These are phyloP conservation scores for Globisporangium cylindrosporum DNA, from an alignment of 352 stramenopile genomes.

Conservation along the genomic window DNA sequence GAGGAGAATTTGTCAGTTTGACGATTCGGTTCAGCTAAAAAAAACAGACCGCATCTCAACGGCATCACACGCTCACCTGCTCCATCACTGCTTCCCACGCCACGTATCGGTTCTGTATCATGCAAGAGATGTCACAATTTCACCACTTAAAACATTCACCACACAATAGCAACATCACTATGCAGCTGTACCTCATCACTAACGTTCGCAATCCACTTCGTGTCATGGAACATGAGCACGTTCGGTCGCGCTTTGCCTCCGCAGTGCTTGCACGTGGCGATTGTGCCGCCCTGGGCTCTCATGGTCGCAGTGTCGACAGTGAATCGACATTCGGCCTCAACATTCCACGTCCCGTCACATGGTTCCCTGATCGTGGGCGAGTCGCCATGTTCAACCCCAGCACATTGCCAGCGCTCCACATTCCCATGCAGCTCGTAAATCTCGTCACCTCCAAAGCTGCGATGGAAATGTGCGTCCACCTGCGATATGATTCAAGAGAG, in stretches of 20 bases:
- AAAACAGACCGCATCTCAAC: background rate
- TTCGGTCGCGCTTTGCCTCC: constrained; percentile 69
- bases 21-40: background rate
- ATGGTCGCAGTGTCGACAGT: constrained; percentile 64
- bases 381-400: constrained; percentile 32
- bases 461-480: constrained; percentile 87
- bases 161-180: background rate
- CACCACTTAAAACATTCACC: background rate
- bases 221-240: constrained; percentile 92
- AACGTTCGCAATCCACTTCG: constrained; percentile 75
- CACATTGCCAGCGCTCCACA: constrained; percentile 77
- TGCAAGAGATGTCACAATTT: background rate
- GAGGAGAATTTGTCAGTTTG: background rate
- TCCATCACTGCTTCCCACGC: constrained; percentile 80
- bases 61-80: constrained; percentile 27
- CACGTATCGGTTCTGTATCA: constrained; percentile 55
- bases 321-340: constrained; percentile 57
- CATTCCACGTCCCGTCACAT: constrained; percentile 53
- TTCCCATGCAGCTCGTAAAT: constrained; percentile 89
- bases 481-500: constrained; percentile 18
- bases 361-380: constrained; percentile 31
- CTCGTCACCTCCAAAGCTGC: constrained; percentile 66
- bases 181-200: constrained; percentile 44
- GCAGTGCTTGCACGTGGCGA: constrained; percentile 55
- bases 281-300: constrained; percentile 33